Evolutionary conservation across 140 eudicot species (phyloP).

Genomic region (Cichorium intybus): DNA sequence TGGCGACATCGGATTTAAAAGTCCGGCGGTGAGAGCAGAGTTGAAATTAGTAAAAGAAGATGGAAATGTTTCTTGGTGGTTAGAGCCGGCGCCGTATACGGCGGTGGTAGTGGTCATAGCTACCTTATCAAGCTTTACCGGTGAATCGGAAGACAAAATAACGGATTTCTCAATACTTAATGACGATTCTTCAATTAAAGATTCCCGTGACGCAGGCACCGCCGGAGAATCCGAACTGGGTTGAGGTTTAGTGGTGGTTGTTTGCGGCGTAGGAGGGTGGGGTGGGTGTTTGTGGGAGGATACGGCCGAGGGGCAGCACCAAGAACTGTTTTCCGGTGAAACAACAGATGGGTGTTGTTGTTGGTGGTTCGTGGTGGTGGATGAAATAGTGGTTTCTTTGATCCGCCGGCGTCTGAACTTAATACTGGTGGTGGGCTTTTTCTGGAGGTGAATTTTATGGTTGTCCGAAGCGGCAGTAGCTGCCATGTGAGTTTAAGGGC

Average conservation of each 20-base stretch:
- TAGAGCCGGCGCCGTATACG: slow-evolving; percentile 22
- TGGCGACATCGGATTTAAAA: slow-evolving; percentile 85
- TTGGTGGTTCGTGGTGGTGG: slow-evolving; percentile 33
- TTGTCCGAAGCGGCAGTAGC: slow-evolving; percentile 38
- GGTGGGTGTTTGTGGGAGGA: slow-evolving; percentile 25
- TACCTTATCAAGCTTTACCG: slow-evolving; percentile 13
- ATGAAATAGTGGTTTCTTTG: slow-evolving; percentile 58
- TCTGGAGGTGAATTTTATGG: slow-evolving; percentile 29
- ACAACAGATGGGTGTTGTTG: slow-evolving; percentile 35
- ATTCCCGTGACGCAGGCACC: slow-evolving; percentile 12
- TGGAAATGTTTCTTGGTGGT: slow-evolving; percentile 46
- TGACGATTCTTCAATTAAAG: slow-evolving; percentile 15
- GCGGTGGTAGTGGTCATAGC: slow-evolving; percentile 21
- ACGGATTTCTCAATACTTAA: neutral
- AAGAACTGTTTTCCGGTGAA: slow-evolving; percentile 39
- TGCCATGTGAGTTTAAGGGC: slow-evolving; percentile 42
- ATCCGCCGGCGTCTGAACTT: slow-evolving; percentile 49
- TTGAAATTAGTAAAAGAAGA: slow-evolving; percentile 68
- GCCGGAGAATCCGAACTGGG: slow-evolving; percentile 22
- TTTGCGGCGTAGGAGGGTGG: slow-evolving; percentile 4
- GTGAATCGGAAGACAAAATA: slow-evolving; percentile 4
- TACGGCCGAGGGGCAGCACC: slow-evolving; percentile 43
- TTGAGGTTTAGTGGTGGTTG: neutral
- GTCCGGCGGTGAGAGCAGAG: slow-evolving; percentile 82
- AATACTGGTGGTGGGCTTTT: slow-evolving; percentile 40